Base-by-base conservation (phyloP, 352 stramenopile genomes). In the Aphanomyces stellatus region DNA sequence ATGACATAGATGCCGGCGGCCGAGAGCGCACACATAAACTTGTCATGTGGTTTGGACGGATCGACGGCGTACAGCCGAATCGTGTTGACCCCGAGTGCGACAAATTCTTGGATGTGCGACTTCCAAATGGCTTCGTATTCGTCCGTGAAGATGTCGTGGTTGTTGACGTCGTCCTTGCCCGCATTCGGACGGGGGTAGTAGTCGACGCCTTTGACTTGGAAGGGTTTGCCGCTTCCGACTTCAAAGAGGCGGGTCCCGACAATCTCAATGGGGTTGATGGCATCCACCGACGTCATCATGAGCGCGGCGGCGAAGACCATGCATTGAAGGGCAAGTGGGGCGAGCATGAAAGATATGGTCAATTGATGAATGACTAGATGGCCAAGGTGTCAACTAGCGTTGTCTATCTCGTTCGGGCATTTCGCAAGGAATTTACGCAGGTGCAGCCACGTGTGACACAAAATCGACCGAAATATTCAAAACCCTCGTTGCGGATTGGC, bases 151-250 rank as follows among this genome's bases (percentile, higher is more conserved):
- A 90, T 72, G 53, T 96, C 88, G 51, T 93, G 73, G 69, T 88
- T 91, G 72, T 94, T 92, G 30, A 70, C 43, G 63, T 90, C 73
- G 2, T 91, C 63, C 5, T 55, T 41, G 25, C 86, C 88, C 3
- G 71, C 59, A 66, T 96, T 96, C 13, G 88, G 86, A 4, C 86
- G 79, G n/a, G 85, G 86, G 69, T 93, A 93, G 74, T 95, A 95
- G 63, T 91, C 86, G 69, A 93, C 77, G 30, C 88, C 88, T 51
- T 80, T 76, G 37, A 90, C 74, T 11, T 76, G 74, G 70, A 95
- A 88, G 65, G 89, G 85, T 51, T 89, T 69, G 49, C 74, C 76
- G 7, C 80, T 88, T 49, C 78, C 64, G n/a, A 71, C 79, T 72
- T 95, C 80, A 64, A 90, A 95, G 67, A 93, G 91, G 28, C 78